Evolutionary conservation across 306 rosid genomes (phyloP), one percentile per base, ranked within the genome.

Genomic region (Crotalaria pallida): DNA sequence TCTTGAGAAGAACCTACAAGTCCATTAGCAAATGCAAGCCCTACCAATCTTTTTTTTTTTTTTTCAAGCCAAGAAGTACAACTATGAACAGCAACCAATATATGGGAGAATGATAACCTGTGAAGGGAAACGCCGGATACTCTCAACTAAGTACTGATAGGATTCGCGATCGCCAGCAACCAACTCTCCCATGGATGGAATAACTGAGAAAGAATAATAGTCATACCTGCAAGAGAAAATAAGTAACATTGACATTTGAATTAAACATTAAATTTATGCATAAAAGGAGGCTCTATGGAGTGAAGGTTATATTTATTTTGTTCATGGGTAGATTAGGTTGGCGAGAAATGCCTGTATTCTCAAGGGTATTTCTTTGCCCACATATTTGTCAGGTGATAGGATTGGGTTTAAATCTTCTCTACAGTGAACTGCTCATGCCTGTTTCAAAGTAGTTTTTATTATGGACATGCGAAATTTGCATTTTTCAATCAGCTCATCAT

Each of bases 61-160:
- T 3, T 49, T 64, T 50, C 58, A 17, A 60, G 60, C 38, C 11
- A 65, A 31, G 76, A 58, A 19, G 47, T 53, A 10, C 64, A 56
- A 68, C 15, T n/a, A 58, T 58, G 6, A 18, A 62, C 52, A 65
- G 65, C 74, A 50, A 45, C 67, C 49, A 52, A 47, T 44, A 38
- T 65, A 71, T 56, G 59, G 61, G 56, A 74, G 40, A 17, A 65
- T 26, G 65, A 47, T 64, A 69, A 94, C 97, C 97, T 94, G 99
- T 4, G 92, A 12, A 38, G 99, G 97, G 58, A 94, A 94, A 57
- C 89, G 89, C 52, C 89, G 86, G 64, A 91, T 87, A 76, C 99
- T 94, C 78, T 94, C 99, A 49, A 94, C 99, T 67, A 94, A 80
- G 88, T 94, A 94, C 75, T 91, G 96, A 83, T 94, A 94, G 41